These are phyloP conservation scores for Pelargonium cotyledonis DNA, from an alignment of 441 rosid genomes.

Conservation along the genomic window DNA sequence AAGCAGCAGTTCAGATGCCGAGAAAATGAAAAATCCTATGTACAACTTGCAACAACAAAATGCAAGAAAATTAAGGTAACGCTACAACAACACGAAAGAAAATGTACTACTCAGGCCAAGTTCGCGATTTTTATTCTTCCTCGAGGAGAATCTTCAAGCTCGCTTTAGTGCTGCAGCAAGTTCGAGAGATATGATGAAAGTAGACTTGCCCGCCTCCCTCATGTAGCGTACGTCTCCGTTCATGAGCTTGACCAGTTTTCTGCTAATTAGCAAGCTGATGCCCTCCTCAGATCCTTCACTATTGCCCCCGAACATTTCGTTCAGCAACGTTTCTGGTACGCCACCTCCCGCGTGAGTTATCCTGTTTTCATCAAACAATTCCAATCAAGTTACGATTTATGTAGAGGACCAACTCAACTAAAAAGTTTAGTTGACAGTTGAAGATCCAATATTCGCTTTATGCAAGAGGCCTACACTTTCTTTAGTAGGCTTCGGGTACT, in stretches of 20 bases:
- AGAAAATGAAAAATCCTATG: neutral
- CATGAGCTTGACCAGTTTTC: constrained; percentile 75
- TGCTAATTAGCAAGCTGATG: constrained; percentile 63
- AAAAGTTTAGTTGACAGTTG: neutral
- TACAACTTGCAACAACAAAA: neutral
- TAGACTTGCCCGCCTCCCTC: constrained; percentile 73
- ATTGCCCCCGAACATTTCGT: constrained; percentile 67
- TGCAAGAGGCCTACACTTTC: too few relatives aligned
- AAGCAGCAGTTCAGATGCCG: neutral
- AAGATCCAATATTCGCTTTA: too few relatives aligned
- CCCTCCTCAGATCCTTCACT: constrained; percentile 77
- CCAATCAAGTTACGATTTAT: neutral
- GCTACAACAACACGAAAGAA: neutral
- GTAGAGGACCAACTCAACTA: too few relatives aligned
- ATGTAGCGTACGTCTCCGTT: constrained; percentile 88
- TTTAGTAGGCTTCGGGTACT: too few relatives aligned
- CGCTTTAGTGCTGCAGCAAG: constrained; percentile 56
- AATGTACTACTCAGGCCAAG: too few relatives aligned
- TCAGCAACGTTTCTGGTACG: constrained; percentile 61
- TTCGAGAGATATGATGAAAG: constrained; percentile 63
- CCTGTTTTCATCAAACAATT: constrained; percentile 33
- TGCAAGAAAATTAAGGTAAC: neutral
- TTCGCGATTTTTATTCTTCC: neutral
- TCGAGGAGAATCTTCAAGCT: neutral
- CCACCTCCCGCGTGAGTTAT: constrained; percentile 66